phyloP scores from a whole-genome alignment of 179 eudicot species.

The Camellia oleifera region DNA sequence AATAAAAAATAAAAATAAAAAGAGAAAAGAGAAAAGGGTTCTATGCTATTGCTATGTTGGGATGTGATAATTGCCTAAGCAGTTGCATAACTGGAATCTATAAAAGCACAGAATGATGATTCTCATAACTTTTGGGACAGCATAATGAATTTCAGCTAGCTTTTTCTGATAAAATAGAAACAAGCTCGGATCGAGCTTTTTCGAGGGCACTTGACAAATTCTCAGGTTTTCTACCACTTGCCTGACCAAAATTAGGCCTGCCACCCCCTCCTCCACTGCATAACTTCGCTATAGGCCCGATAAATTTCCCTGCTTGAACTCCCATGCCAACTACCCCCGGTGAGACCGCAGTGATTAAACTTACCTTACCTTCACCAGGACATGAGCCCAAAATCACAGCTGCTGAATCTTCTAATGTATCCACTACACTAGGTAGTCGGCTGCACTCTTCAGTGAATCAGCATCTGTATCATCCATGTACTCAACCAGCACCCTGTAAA shows the following conservation, averaged over 20 bases:
- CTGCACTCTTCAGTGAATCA: conserved; percentile 90
- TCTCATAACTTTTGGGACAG: not conserved
- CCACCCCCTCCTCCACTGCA: conserved; percentile 99
- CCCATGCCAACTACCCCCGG: conserved; percentile 73
- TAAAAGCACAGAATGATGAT: not conserved
- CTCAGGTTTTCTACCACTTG: conserved; percentile 89
- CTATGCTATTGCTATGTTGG: not conserved
- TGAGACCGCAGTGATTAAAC: conserved; percentile 79
- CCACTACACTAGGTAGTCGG: conserved; percentile 54
- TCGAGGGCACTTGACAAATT: conserved; percentile 71
- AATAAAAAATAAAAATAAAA: not conserved
- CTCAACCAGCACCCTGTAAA: conserved; percentile 72
- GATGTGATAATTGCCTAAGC: conserved; percentile 2
- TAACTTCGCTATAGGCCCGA: conserved; percentile 80
- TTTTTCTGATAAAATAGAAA: conserved; percentile 51
- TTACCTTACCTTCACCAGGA: conserved; percentile 85
- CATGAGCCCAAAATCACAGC: conserved; percentile 89
- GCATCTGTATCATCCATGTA: conserved; percentile 86
- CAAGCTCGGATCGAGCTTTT: conserved; percentile 66
- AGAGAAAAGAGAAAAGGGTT: not conserved
- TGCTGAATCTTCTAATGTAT: conserved; percentile 67
- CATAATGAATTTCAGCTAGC: conserved; percentile 27
- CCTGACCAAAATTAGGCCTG: conserved; percentile 90
- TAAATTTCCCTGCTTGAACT: conserved; percentile 82
- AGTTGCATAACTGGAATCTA: not conserved